Conservation (phyloP, 805 yeast species). For the Zygosaccharomyces bisporus region DNA sequence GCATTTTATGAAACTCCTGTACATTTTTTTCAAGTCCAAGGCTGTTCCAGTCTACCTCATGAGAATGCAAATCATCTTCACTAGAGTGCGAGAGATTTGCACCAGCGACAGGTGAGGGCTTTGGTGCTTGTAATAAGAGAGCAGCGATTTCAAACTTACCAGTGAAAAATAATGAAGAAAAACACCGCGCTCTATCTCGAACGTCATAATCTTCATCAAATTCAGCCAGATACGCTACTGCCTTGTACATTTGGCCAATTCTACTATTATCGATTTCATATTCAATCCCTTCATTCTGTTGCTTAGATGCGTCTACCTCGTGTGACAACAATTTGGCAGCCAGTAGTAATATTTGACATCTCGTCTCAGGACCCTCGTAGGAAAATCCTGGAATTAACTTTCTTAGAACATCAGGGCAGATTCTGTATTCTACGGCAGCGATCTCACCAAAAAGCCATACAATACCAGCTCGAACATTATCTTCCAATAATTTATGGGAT, state of each 20-base stretch:
- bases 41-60: constrained; percentile 1
- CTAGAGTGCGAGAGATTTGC: not conserved
- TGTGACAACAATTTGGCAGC: constrained; percentile 68
- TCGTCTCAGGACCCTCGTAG: constrained; percentile 51
- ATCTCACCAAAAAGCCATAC: constrained; percentile 92
- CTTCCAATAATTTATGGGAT: constrained; percentile 26
- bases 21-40: constrained; percentile 13
- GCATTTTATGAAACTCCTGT: constrained; percentile 10
- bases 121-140: constrained; percentile 71
- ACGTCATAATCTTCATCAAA: constrained; percentile 74
- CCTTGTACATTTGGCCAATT: constrained; percentile 52
- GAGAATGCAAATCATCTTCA: not conserved
- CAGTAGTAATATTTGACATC: constrained; percentile 66
- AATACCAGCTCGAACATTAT: constrained; percentile 71
- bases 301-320: constrained; percentile 44
- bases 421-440: constrained; percentile 41
- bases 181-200: constrained; percentile 79
- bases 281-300: constrained; percentile 19
- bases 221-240: constrained; percentile 59
- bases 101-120: constrained; percentile 50
- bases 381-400: constrained; percentile 51
- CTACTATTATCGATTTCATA: constrained; percentile 37
- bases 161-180: constrained; percentile 54
- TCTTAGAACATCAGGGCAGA: constrained; percentile 77
- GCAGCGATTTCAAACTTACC: constrained; percentile 59